Base-by-base conservation (phyloP, 352 stramenopile genomes). In the Phytophthora pseudosyringae region DNA sequence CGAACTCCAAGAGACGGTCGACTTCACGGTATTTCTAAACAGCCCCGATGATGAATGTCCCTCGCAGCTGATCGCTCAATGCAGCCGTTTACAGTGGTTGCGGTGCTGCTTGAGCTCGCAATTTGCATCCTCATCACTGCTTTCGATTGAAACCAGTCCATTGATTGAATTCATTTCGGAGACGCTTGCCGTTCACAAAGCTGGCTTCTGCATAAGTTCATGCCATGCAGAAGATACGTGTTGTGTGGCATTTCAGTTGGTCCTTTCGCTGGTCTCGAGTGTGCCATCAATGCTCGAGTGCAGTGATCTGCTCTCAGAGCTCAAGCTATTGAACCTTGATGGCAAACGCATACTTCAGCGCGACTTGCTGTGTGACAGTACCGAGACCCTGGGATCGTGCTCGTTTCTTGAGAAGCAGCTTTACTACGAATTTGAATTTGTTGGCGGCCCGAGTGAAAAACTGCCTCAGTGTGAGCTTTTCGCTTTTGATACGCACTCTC, bases 151-250 rank as follows among this genome's bases (percentile, higher is more conserved):
- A 5, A 29, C 41, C 32, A 51, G 38, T 31, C 28, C 36, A 4
- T 40, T 75, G n/a, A 10, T 79, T 35, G 7, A 56, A 26, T 80
- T 82, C 21, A 71, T 82, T 35, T 7, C 32, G 8, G 39, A 66
- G 5, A 73, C 64, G 16, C 28, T 84, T n/a, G 6, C 21, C 1
- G 16, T 49, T 5, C 78, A 83, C 32, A 61, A 58, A 29, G 41
- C 43, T n/a, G 49, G 16, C 28, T 65, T 53, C 35, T 59, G 66
- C 7, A 59, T 61, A 31, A 59, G 39, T 10, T 80, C 65, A 2
- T 68, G 61, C 7, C 47, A 67, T 36, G 45, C 58, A 13, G 78
- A 87, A 81, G 78, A 87, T 36, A 60, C 55, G 15, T 87, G 75
- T 38, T 78, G 73, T 18, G 29, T 84, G 13, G 73, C 55, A 26